Conservation (phyloP, 2,329 filamentous ascomycete species). For the Tricladium varicosporioides region DNA sequence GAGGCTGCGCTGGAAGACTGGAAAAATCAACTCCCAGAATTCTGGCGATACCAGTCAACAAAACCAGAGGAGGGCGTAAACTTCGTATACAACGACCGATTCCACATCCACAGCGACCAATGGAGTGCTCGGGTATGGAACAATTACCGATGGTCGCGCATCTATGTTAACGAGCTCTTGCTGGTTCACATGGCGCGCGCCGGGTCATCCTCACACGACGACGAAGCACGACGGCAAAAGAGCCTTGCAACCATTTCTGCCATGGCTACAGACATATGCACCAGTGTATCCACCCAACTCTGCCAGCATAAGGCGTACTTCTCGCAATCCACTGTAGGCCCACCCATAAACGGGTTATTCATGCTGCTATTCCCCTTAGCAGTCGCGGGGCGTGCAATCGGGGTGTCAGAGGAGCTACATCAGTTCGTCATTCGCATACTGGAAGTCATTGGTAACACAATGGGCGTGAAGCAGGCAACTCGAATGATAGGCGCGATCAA, state of each 20-base stretch:
- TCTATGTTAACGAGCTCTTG: conserved; percentile 25
- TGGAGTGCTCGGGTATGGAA: conserved; percentile 28
- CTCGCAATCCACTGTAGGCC: neutral
- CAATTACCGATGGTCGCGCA: conserved; percentile 25
- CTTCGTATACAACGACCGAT: conserved; percentile 15
- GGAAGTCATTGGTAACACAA: conserved; percentile 20
- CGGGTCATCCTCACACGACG: conserved; percentile 9
- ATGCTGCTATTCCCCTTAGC: conserved; percentile 23
- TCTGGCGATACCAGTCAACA: conserved; percentile 16
- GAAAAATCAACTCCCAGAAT: conserved; percentile 19
- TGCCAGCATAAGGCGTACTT: conserved; percentile 1
- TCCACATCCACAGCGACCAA: conserved; percentile 22
- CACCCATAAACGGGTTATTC: conserved; percentile 20
- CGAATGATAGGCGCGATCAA: conserved; percentile 13
- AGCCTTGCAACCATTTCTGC: conserved; percentile 15
- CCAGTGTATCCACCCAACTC: conserved; percentile 20
- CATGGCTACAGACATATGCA: conserved; percentile 26
- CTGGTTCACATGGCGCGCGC: conserved; percentile 15
- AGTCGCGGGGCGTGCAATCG: conserved; percentile 22
- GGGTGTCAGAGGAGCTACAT: conserved; percentile 22
- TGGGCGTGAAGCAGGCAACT: conserved; percentile 23
- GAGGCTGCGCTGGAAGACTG: conserved; percentile 22
- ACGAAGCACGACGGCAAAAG: conserved; percentile 11
- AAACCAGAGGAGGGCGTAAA: neutral
- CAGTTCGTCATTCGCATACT: conserved; percentile 20